These are phyloP conservation scores for Scedosporium aurantiacum DNA, from an alignment of 2,329 filamentous ascomycete genomes.

Conservation along the genomic window DNA sequence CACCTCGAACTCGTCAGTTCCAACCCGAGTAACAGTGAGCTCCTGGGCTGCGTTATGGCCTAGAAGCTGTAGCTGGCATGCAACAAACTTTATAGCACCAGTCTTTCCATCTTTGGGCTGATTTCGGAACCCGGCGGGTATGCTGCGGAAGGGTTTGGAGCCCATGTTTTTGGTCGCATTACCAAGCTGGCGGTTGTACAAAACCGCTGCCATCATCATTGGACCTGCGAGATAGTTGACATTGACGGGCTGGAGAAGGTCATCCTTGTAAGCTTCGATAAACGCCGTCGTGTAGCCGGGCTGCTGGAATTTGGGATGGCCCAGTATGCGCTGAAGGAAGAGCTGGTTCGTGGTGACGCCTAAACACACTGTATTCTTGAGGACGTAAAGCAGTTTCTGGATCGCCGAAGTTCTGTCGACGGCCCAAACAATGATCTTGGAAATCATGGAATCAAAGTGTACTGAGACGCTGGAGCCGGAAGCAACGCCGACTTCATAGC, in stretches of 20 bases:
- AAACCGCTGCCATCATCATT: slow-evolving; percentile 3
- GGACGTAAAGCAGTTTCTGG: slow-evolving; percentile 19
- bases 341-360: slow-evolving; percentile 53
- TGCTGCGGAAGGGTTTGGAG: neutral
- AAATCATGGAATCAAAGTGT: slow-evolving; percentile 32
- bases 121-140: slow-evolving; percentile 2
- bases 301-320: slow-evolving; percentile 48
- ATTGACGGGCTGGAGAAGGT: neutral
- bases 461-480: slow-evolving; percentile 26
- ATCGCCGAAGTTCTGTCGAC: slow-evolving; percentile 17
- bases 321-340: slow-evolving; percentile 54
- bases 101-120: slow-evolving; percentile 5
- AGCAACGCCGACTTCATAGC: slow-evolving; percentile 26
- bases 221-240: neutral
- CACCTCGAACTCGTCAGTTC: neutral
- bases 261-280: slow-evolving; percentile 25
- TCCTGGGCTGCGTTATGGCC: neutral
- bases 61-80: neutral
- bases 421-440: slow-evolving; percentile 31
- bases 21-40: neutral
- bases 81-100: neutral
- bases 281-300: slow-evolving; percentile 59
- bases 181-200: neutral
- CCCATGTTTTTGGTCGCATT: neutral
- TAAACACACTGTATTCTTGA: slow-evolving; percentile 23